Conservation (phyloP, 345 rosid genomes). For the Turritis glabra region DNA sequence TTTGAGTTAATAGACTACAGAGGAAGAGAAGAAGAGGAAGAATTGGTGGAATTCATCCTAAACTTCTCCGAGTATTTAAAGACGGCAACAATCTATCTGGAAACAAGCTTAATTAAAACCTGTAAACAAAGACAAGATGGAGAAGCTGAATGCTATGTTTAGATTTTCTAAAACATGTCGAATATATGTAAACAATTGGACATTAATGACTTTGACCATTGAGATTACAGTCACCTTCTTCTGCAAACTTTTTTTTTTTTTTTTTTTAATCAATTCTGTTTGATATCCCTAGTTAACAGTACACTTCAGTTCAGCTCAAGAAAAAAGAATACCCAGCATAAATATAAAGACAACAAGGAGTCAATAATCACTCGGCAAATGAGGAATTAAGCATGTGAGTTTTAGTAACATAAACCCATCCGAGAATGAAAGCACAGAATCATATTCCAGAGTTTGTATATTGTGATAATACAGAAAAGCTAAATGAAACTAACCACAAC, state of each 20-base stretch:
- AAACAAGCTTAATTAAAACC: not conserved
- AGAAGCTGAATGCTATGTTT: not conserved
- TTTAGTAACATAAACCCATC: not conserved
- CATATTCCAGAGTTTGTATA: not conserved
- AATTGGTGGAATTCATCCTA: not conserved
- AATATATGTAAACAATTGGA: no score
- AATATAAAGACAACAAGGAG: not conserved
- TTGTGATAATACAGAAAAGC: slow-evolving; percentile 4
- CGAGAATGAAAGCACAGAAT: not conserved
- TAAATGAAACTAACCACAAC: slow-evolving; percentile 12
- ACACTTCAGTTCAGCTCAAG: not conserved
- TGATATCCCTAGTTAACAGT: no score
- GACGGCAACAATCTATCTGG: not conserved
- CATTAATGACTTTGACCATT: not conserved
- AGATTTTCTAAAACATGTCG: not conserved
- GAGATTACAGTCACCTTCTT: not conserved
- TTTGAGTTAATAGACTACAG: not conserved
- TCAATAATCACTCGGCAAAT: not conserved
- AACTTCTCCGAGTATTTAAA: not conserved
- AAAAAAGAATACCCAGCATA: not conserved
- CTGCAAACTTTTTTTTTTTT: not conserved
- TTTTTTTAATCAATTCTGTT: not conserved
- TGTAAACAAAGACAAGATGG: not conserved
- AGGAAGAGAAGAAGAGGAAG: not conserved
- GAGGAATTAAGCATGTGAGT: not conserved